Percentiles rank a stretch among this genome's conserved stretches.
Evolutionary conservation across 129 eudicot genomes (phyloP).

Genomic region (Flaveria trinervia): DNA sequence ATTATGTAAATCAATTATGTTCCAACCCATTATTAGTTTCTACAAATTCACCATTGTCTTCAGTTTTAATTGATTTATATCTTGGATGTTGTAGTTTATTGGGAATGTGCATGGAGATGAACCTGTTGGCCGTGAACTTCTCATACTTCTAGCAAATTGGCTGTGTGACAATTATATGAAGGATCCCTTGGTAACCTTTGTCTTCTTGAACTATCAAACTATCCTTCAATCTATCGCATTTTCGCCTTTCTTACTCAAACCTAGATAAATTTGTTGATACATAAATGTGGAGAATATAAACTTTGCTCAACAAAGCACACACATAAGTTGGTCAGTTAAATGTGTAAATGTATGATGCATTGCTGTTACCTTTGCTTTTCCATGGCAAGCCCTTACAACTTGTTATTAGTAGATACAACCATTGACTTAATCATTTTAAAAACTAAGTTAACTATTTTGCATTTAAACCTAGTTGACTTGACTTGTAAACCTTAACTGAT

Average conservation of each 20-base stretch:
- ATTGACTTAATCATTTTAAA: neutral
- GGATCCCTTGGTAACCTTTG: constrained; percentile 76
- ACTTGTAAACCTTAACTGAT: neutral
- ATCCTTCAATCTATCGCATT: neutral
- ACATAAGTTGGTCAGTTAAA: constrained; percentile 1
- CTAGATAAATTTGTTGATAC: neutral
- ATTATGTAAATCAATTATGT: neutral
- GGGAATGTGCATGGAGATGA: constrained; percentile 99
- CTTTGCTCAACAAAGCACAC: neutral
- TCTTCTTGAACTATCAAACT: constrained; percentile 24
- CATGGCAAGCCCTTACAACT: neutral
- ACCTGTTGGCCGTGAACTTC: constrained; percentile 97
- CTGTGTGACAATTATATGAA: constrained; percentile 85
- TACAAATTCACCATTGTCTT: neutral
- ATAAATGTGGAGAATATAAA: neutral
- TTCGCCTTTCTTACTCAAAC: neutral
- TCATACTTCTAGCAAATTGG: constrained; percentile 88
- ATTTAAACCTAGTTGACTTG: neutral
- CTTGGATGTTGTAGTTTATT: constrained; percentile 58
- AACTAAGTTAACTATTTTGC: neutral
- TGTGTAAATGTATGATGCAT: neutral
- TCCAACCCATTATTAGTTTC: constrained; percentile 3
- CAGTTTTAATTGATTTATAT: constrained; percentile 30
- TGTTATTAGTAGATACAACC: neutral
- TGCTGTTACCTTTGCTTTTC: neutral